Conservation (phyloP, 2,329 filamentous ascomycete species). For the Exophiala spinifera region DNA sequence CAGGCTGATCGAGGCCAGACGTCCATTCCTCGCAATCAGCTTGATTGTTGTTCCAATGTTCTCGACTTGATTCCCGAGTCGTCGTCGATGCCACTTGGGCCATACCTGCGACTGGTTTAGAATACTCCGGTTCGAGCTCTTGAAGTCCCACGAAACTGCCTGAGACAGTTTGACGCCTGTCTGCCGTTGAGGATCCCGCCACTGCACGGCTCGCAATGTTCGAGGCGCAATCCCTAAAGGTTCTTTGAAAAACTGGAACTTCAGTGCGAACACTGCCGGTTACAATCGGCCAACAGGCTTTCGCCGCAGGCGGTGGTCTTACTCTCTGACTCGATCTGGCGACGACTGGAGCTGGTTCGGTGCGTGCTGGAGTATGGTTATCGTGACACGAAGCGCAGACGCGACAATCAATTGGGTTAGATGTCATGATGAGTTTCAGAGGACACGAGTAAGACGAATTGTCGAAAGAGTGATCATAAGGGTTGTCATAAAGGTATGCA, state of each 20-base stretch:
- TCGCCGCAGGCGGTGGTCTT: neutral
- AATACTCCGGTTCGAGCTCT: neutral
- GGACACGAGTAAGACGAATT: constrained; percentile 1
- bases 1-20: constrained; percentile 4
- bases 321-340: neutral
- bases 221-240: neutral
- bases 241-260: neutral
- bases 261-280: neutral
- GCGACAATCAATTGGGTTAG: constrained; percentile 3
- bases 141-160: neutral
- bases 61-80: neutral
- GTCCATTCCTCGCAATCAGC: neutral
- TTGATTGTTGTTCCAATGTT: neutral
- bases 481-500: constrained; percentile 17
- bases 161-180: neutral
- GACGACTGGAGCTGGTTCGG: neutral
- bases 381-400: constrained; percentile 14
- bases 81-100: neutral
- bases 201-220: neutral
- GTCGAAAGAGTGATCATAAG: neutral
- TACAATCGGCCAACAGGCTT: neutral
- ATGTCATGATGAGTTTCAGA: constrained; percentile 16
- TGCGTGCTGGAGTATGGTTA: constrained; percentile 20
- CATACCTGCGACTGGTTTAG: neutral
- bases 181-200: neutral